These are phyloP conservation scores for Takashimella tepidaria DNA, from an alignment of 1,284 basidiomycete genomes.

Conservation along the genomic window DNA sequence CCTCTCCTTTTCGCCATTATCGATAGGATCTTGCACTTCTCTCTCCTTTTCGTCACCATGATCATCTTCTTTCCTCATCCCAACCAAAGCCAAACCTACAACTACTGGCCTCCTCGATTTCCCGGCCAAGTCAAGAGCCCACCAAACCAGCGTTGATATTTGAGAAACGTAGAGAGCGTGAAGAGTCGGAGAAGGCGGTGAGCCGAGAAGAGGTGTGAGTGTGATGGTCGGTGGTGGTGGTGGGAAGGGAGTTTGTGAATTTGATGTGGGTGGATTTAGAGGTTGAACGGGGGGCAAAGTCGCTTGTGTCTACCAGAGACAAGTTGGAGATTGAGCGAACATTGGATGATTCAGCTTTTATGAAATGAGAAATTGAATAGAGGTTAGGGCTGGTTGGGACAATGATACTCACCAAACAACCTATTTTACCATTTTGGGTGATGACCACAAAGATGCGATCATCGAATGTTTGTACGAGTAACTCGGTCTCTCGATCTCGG, in stretches of 20 bases:
- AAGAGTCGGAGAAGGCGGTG: slow-evolving; percentile 57
- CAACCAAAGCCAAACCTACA: slow-evolving; percentile 34
- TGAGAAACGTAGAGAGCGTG: slow-evolving; percentile 79
- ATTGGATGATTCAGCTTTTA: background rate
- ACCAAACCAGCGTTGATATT: slow-evolving; percentile 78
- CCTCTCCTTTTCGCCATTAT: slow-evolving; percentile 52
- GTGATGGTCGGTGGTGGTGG: slow-evolving; percentile 66
- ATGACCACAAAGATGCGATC: slow-evolving; percentile 75
- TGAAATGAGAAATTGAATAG: background rate
- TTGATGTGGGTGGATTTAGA: slow-evolving; percentile 64
- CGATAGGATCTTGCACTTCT: slow-evolving; percentile 11
- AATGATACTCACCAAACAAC: slow-evolving; percentile 60
- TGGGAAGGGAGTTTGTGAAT: slow-evolving; percentile 63
- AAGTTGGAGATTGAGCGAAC: background rate
- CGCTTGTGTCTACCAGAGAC: slow-evolving; percentile 65
- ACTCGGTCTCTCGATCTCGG: slow-evolving; percentile 61
- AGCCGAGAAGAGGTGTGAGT: slow-evolving; percentile 71
- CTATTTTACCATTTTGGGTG: slow-evolving; percentile 79
- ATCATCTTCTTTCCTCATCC: slow-evolving; percentile 52
- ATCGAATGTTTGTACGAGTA: slow-evolving; percentile 68
- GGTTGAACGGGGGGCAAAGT: slow-evolving; percentile 63
- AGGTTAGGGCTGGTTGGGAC: background rate
- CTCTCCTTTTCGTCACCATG: slow-evolving; percentile 48
- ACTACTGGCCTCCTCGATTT: slow-evolving; percentile 34
- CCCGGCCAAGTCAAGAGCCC: slow-evolving; percentile 49